Conservation (phyloP, 2,329 filamentous ascomycete genomes). For the Periconia digitata region DNA sequence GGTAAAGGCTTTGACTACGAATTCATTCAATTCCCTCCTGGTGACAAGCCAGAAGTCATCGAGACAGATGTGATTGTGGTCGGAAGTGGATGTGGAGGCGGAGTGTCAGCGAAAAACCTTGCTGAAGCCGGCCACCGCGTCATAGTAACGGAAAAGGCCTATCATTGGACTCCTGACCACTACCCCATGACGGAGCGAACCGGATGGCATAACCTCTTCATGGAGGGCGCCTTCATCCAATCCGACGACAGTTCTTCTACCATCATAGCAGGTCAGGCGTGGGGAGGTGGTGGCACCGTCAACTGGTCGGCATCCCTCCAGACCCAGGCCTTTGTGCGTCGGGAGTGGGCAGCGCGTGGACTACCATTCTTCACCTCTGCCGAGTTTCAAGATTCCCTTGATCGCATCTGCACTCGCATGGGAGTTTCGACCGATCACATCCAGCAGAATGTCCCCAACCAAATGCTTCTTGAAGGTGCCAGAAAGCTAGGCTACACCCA, state of each 20-base stretch:
- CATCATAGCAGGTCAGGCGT: constrained; percentile 69
- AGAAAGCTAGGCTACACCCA: constrained; percentile 72
- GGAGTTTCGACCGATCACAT: constrained; percentile 69
- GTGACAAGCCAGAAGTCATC: constrained; percentile 58
- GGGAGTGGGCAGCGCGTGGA: constrained; percentile 75
- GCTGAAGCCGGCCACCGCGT: constrained; percentile 75
- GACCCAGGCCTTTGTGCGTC: constrained; percentile 73
- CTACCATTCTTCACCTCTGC: constrained; percentile 73
- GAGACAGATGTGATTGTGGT: constrained; percentile 83
- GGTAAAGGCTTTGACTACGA: constrained; percentile 58
- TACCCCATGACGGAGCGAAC: constrained; percentile 72
- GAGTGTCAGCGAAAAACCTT: constrained; percentile 77
- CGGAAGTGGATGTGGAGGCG: constrained; percentile 84
- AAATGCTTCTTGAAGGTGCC: constrained; percentile 72
- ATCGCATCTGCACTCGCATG: constrained; percentile 77
- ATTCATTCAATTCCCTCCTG: constrained; percentile 64
- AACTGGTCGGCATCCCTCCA: constrained; percentile 76
- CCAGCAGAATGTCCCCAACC: constrained; percentile 73
- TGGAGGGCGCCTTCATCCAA: constrained; percentile 63
- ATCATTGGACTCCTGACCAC: constrained; percentile 71
- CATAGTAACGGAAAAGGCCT: constrained; percentile 79
- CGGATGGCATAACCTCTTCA: constrained; percentile 66
- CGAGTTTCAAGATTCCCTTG: constrained; percentile 76
- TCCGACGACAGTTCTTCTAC: constrained; percentile 55
- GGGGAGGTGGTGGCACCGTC: constrained; percentile 84